Conservation (phyloP, 768 basidiomycete genomes). For the Tulasnella sp. region DNA sequence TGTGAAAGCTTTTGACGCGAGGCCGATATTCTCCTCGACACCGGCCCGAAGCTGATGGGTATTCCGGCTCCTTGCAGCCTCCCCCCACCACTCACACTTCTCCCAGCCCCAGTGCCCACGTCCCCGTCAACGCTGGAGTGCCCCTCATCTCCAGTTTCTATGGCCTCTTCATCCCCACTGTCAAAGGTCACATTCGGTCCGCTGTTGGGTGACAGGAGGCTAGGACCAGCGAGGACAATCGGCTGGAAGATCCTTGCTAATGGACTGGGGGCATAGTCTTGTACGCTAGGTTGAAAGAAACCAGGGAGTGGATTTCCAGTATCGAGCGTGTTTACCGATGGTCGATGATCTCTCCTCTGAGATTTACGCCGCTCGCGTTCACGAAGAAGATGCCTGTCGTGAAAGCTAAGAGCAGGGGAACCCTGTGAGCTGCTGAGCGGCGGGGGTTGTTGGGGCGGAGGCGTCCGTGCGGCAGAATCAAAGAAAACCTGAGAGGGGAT, state of each 20-base stretch:
- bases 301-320: slow-evolving; percentile 21
- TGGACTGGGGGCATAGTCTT: slow-evolving; percentile 36
- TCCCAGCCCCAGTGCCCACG: background rate
- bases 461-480: too few relatives aligned
- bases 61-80: background rate
- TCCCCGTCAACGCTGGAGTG: background rate
- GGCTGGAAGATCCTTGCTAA: slow-evolving; percentile 68
- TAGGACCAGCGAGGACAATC: slow-evolving; percentile 31
- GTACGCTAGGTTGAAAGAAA: slow-evolving; percentile 30
- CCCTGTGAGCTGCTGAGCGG: slow-evolving; percentile 17
- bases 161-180: background rate
- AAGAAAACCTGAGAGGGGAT: slow-evolving; percentile 20
- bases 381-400: background rate
- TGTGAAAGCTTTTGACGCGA: background rate
- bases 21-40: slow-evolving; percentile 6
- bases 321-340: slow-evolving; percentile 16
- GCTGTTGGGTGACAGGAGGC: background rate
- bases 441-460: slow-evolving; percentile 15
- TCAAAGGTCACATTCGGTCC: background rate
- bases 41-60: slow-evolving; percentile 5
- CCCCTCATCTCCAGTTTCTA: background rate
- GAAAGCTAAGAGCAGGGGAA: slow-evolving; percentile 21
- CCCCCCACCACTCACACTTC: background rate
- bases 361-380: background rate
- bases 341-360: slow-evolving; percentile 8